Percentiles rank a stretch among this genome's conserved stretches.
phyloP scores from a whole-genome alignment of 1,284 basidiomycete genomes.

The Exsudoporus floridanus region DNA sequence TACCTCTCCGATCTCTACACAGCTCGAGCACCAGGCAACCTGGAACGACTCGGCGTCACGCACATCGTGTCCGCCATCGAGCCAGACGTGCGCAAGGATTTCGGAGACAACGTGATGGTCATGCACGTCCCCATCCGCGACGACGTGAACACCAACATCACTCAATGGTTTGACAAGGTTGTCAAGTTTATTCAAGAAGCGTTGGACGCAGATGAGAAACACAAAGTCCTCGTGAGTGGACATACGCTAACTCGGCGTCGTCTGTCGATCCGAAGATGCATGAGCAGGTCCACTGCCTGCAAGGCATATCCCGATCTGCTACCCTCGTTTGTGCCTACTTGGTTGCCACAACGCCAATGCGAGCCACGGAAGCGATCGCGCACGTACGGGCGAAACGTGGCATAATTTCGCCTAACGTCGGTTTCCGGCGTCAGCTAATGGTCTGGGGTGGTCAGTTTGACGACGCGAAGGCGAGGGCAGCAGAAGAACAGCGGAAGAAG shows the following conservation, averaged over 20 bases:
- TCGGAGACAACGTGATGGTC: conserved; percentile 46
- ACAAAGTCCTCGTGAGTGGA: conserved; percentile 59
- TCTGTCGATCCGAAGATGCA: conserved; percentile 2
- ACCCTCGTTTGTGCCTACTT: conserved; percentile 83
- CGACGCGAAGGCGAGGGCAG: conserved; percentile 20
- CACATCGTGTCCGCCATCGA: conserved; percentile 67
- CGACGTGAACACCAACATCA: conserved; percentile 52
- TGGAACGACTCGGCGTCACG: conserved; percentile 60
- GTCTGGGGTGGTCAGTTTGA: conserved; percentile 44
- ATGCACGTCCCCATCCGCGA: conserved; percentile 62
- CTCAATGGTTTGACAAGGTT: conserved; percentile 55
- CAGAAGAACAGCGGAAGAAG: conserved; percentile 18
- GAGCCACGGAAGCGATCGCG: conserved; percentile 52
- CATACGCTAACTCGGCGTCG: conserved; percentile 41
- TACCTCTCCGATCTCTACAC: conserved; percentile 65
- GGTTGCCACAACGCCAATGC: conserved; percentile 59
- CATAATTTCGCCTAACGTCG: conserved; percentile 62
- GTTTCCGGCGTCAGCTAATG: conserved; percentile 64
- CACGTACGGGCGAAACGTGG: conserved; percentile 56
- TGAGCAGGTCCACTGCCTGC: conserved; percentile 70
- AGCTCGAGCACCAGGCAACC: conserved; percentile 47
- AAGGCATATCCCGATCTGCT: conserved; percentile 79
- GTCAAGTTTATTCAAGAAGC: conserved; percentile 64
- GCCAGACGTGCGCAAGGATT: conserved; percentile 45
- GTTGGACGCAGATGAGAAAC: conserved; percentile 49